Base-by-base conservation (phyloP, 2,329 filamentous ascomycete species). In the Trichoderma cornu-damae region DNA sequence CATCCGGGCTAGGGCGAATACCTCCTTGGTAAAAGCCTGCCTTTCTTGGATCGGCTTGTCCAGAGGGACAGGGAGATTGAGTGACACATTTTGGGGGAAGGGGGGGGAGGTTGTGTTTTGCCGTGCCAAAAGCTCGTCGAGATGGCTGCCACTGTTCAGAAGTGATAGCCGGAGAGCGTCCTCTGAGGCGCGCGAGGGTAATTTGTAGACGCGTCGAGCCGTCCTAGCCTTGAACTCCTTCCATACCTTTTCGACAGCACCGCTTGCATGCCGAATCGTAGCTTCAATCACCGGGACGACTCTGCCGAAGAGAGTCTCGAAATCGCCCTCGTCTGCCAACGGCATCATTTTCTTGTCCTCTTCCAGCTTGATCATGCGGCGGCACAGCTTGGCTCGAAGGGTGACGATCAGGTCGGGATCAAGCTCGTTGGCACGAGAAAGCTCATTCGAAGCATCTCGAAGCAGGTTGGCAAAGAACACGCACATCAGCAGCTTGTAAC, bases 261-360 rank as follows among this genome's bases (percentile, higher is more conserved):
- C 11, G 0, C 62, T 72, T 1, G 69, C 57, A n/a, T 55, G 1
- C 2, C 22, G 7, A 7, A 59, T 47, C 5, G 46, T 32, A 3
- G 1, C 14, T 44, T 26, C 30, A 7, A 59, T 40, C 9, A 14
- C 16, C 5, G 49, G 49, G 1, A 6, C 26, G 18, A 11, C 14
- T 6, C 14, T 18, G 6, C n/a, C n/a, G 18, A 52, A 52, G 16
- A 42, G 11, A 1, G 1, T 28, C 6, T 50, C 44, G n/a, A 48
- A 50, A 0, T 6, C 8, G 2, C 64, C 42, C 0, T 46, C 12
- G 6, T 46, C 2, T 4, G 4, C 75, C 85, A 86, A 89, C 0
- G 85, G 73, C 65, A 1, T 75, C 67, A 72, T 1, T 76, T 65
- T 0, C n/a, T n/a, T n/a, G n/a, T 69, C 65, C 66, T 81, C 37